Base-by-base conservation (phyloP, 768 basidiomycete species). In the Lactarius trivialis region DNA sequence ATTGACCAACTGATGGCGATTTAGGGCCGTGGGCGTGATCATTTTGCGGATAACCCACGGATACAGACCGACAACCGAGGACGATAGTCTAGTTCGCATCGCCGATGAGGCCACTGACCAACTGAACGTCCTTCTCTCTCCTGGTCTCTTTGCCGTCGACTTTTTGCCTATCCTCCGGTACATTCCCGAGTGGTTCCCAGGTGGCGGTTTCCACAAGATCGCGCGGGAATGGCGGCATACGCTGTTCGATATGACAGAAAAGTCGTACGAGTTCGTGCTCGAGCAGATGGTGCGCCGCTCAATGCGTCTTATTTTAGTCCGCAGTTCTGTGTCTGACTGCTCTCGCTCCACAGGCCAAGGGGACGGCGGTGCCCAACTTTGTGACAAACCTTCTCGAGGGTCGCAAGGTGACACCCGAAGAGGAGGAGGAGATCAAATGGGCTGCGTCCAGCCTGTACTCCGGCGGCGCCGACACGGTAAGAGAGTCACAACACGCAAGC, bases 111-210 rank as follows among this genome's bases (percentile, higher is more conserved):
- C 67, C 17, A 67, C 67, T 24, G 65, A 65, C 26, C 64, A 64
- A 17, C 60, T 70, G 8, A 58, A 60, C 32, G 39, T 56, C 32
- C 54, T 67, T 14, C 49, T 63, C 7, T 56, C 56, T 1, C 67
- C 67, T 2, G 65, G 67, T 39, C 56, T 56, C 30, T 61, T 65
- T 54, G 30, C 62, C 1, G 69, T 71, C 19, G 71, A 71, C 60
- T 48, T 65, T 17, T 19, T 71, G 12, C 71, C 71, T 0, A 9
- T 64, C 34, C 63, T 70, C 49, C 69, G 67, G n/a, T 32, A 55
- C 45, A 50, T 70, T 19, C 69, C 69, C 4, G 68, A 68, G 19
- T 70, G 69, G 69, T 57, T 67, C 59, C 69, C 69, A 7, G 69
- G 69, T 24, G 68, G 66, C 12, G 58, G 69, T 19, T 69, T 70